Percentiles rank a stretch among this genome's conserved stretches.
Evolutionary conservation across 2,329 filamentous ascomycete genomes (phyloP).

Genomic region (Colletotrichum cordylinicola): DNA sequence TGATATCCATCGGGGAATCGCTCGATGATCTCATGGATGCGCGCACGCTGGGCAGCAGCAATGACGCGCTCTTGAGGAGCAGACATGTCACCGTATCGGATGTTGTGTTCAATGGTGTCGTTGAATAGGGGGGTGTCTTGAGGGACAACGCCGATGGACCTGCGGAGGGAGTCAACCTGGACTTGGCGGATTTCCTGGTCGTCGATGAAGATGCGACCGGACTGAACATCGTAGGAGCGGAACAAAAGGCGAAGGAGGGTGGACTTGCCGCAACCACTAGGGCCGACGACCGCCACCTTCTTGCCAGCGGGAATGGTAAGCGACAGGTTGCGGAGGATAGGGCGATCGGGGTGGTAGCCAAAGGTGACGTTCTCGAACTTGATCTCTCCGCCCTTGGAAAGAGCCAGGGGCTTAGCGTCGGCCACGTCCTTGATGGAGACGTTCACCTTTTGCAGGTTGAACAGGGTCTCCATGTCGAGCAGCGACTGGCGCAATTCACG

Average conservation of each 20-base stretch:
- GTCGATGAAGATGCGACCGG: conserved; percentile 87
- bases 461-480: conserved; percentile 97
- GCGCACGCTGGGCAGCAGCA: conserved; percentile 80
- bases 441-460: conserved; percentile 97
- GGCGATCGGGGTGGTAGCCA: conserved; percentile 85
- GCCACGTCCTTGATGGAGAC: conserved; percentile 81
- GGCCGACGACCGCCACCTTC: conserved; percentile 94
- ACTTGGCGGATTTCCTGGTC: conserved; percentile 90
- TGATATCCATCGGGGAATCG: conserved; percentile 87
- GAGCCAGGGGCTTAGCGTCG: conserved; percentile 73
- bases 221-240: conserved; percentile 90
- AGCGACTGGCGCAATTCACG: conserved; percentile 93
- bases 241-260: conserved; percentile 91
- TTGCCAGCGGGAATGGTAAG: conserved; percentile 94
- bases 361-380: conserved; percentile 95
- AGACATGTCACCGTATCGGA: conserved; percentile 85
- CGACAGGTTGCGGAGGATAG: conserved; percentile 83
- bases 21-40: conserved; percentile 82
- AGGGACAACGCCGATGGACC: conserved; percentile 91
- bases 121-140: conserved; percentile 98
- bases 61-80: conserved; percentile 76
- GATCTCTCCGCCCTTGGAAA: conserved; percentile 85
- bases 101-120: conserved; percentile 94
- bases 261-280: conserved; percentile 94
- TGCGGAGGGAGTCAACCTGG: conserved; percentile 80